Evolutionary conservation across 331 rosid genomes (phyloP).

Genomic region (Acacia pycnantha): DNA sequence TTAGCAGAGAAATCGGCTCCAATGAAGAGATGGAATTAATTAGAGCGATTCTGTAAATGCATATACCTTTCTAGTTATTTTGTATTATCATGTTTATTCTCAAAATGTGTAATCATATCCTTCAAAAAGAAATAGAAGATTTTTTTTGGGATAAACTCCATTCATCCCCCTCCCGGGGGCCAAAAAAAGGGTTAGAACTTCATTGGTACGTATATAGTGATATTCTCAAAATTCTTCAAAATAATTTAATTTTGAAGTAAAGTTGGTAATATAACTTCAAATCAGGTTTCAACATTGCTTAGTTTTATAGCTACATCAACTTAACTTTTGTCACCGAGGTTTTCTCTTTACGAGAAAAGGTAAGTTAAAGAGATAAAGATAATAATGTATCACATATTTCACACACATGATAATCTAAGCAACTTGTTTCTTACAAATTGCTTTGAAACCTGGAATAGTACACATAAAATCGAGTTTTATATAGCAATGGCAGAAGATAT

Average conservation of each 20-base stretch:
- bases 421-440: background rate
- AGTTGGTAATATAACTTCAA: background rate
- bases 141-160: background rate
- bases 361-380: background rate
- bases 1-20: too few relatives aligned
- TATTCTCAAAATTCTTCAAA: too few relatives aligned
- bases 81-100: background rate
- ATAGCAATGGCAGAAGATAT: background rate
- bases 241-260: too few relatives aligned
- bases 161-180: too few relatives aligned
- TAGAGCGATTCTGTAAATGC: too few relatives aligned
- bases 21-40: too few relatives aligned
- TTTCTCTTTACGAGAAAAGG: background rate
- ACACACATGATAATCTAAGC: background rate
- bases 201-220: background rate
- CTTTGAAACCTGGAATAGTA: background rate
- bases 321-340: background rate
- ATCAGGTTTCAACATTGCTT: background rate
- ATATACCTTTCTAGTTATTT: background rate
- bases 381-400: background rate
- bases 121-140: too few relatives aligned
- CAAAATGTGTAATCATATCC: background rate
- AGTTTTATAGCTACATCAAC: background rate
- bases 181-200: background rate
- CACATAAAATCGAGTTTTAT: too few relatives aligned